phyloP scores from a whole-genome alignment of 192 early-diverging fungal species.

The Podila minutissima region DNA sequence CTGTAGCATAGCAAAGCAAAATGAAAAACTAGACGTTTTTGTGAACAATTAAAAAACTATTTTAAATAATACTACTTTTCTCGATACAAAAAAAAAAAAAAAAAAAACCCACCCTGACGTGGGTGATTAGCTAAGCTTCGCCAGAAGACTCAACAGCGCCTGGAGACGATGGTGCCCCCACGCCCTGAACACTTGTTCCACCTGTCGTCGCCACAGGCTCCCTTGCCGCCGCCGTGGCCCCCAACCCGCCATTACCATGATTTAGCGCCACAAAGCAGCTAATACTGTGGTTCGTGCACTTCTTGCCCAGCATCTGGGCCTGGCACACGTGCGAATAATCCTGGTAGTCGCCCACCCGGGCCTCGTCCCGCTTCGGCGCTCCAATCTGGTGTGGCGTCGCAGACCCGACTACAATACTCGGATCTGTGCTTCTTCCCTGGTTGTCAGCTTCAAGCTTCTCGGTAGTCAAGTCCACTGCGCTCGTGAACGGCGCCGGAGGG shows the following conservation, averaged over 20 bases:
- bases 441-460: constrained; percentile 12
- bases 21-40: too few relatives aligned
- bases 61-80: too few relatives aligned
- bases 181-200: too few relatives aligned
- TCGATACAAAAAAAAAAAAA: too few relatives aligned
- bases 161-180: too few relatives aligned
- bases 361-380: constrained; percentile 40
- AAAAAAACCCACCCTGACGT: too few relatives aligned
- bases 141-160: too few relatives aligned
- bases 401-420: constrained; percentile 6
- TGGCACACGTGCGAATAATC: constrained; percentile 49
- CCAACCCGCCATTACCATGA: constrained; percentile 37
- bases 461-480: constrained; percentile 33
- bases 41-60: too few relatives aligned
- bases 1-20: too few relatives aligned
- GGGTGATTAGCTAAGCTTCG: too few relatives aligned
- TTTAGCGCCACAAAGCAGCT: constrained; percentile 49
- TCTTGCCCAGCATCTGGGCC: constrained; percentile 30
- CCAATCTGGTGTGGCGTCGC: constrained; percentile 13
- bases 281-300: constrained; percentile 44
- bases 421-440: background rate
- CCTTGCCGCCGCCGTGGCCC: constrained; percentile 8
- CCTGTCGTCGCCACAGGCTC: background rate
- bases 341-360: constrained; percentile 19
- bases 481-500: constrained; percentile 42